These are phyloP conservation scores for Cyclotella atomus DNA, from an alignment of 108 stramenopile species.

Conservation along the genomic window DNA sequence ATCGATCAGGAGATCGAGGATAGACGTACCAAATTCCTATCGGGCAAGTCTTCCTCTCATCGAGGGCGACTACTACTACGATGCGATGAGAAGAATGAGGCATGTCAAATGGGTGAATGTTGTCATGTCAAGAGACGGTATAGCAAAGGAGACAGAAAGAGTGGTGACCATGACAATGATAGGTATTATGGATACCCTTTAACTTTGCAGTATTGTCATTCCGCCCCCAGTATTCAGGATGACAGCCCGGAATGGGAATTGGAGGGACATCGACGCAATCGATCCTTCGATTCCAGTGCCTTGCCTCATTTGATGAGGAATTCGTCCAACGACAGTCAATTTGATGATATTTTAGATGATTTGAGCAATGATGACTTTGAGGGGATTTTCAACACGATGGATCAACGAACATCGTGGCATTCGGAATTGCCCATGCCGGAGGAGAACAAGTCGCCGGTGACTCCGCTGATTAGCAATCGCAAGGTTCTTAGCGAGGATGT, in stretches of 20 bases:
- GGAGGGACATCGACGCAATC: neutral
- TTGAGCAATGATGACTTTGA: neutral
- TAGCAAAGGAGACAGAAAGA: no score
- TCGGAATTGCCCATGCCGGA: neutral
- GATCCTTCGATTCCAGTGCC: neutral
- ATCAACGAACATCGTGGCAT: neutral
- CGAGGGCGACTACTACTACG: neutral
- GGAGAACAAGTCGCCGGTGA: neutral
- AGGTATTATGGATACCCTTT: no score
- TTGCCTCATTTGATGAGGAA: conserved; percentile 40
- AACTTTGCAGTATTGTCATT: neutral
- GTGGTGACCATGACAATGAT: no score
- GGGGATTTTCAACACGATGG: neutral
- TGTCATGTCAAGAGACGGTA: conserved; percentile 5
- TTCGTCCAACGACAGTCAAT: conserved; percentile 23
- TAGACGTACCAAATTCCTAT: neutral
- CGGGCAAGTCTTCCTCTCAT: neutral
- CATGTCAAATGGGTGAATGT: conserved; percentile 4
- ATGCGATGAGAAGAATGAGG: conserved; percentile 8
- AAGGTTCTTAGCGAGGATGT: neutral
- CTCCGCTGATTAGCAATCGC: conserved; percentile 20
- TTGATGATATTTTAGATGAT: conserved; percentile 6
- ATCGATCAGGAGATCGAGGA: conserved; percentile 18
- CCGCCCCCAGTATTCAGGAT: neutral
- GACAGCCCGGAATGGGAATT: neutral